Conservation (phyloP, 2,329 filamentous ascomycete species). For the Diaporthe eres region DNA sequence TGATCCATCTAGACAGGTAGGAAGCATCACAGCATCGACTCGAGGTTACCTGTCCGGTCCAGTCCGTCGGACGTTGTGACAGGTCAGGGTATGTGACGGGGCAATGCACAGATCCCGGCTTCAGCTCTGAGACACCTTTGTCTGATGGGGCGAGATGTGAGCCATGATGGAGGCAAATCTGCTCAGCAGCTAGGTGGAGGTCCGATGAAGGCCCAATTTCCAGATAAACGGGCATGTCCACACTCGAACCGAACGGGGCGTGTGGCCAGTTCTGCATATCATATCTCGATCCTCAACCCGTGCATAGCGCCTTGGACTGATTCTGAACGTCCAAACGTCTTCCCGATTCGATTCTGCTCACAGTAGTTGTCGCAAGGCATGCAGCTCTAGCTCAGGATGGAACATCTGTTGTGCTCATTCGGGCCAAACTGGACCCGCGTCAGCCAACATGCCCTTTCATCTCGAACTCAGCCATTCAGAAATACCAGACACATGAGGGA, state of each 20-base stretch:
- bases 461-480: not conserved
- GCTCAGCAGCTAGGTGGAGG: not conserved
- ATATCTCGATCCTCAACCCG: not conserved
- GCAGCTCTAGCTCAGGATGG: slow-evolving; percentile 8
- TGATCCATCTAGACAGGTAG: not conserved
- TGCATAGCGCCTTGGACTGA: not conserved
- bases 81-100: not conserved
- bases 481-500: not conserved
- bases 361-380: not conserved
- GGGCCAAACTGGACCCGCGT: not conserved
- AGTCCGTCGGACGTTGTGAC: slow-evolving; percentile 2
- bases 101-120: slow-evolving; percentile 12
- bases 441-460: not conserved
- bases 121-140: slow-evolving; percentile 29
- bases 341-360: not conserved
- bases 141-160: slow-evolving; percentile 1
- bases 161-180: not conserved
- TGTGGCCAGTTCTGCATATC: not conserved
- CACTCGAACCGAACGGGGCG: not conserved
- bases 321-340: not conserved
- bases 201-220: not conserved
- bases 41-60: not conserved
- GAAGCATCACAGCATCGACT: not conserved
- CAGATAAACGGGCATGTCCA: not conserved
- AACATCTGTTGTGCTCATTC: not conserved